phyloP scores from a whole-genome alignment of 1,139 yeast species.

The Protomyces gravidus region DNA sequence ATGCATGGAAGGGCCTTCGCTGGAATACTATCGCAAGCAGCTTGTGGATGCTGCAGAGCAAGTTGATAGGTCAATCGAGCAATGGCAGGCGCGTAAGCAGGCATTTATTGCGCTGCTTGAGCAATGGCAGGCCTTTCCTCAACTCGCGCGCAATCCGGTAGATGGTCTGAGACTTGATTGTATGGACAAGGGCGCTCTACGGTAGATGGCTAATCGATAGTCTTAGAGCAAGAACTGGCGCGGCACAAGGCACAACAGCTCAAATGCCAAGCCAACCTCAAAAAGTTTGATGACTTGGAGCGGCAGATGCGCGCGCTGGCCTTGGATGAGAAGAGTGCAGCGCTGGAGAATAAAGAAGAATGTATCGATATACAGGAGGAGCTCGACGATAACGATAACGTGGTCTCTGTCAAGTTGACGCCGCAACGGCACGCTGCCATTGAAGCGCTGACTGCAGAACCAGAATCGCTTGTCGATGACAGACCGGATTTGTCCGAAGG shows the following conservation, averaged over 20 bases:
- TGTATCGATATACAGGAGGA: conserved; percentile 25
- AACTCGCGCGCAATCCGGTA: conserved; percentile 10
- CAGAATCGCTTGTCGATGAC: background rate
- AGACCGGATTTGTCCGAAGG: background rate
- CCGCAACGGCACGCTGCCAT: conserved; percentile 6
- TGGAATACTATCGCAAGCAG: conserved; percentile 5
- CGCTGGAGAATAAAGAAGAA: background rate
- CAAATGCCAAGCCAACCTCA: conserved; percentile 5
- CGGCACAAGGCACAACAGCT: conserved; percentile 1
- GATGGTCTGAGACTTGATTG: conserved; percentile 17
- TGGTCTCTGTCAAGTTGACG: conserved; percentile 1
- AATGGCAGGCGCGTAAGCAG: background rate
- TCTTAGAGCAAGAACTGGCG: conserved; percentile 3
- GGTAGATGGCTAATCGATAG: background rate
- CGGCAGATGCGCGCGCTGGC: conserved; percentile 14
- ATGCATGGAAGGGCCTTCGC: conserved; percentile 3
- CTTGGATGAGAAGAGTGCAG: background rate
- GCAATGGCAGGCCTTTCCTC: conserved; percentile 9
- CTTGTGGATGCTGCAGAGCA: background rate
- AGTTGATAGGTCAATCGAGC: background rate
- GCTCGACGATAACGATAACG: conserved; percentile 17
- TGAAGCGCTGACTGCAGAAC: background rate
- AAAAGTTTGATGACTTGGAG: conserved; percentile 12
- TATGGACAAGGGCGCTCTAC: too few species aligned
- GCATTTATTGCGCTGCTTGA: background rate